A percentile compares a stretch with the other conserved stretches of the same genome.
These are phyloP conservation scores for Trichoderma gracile DNA, from an alignment of 2,329 filamentous ascomycete genomes.

Conservation along the genomic window DNA sequence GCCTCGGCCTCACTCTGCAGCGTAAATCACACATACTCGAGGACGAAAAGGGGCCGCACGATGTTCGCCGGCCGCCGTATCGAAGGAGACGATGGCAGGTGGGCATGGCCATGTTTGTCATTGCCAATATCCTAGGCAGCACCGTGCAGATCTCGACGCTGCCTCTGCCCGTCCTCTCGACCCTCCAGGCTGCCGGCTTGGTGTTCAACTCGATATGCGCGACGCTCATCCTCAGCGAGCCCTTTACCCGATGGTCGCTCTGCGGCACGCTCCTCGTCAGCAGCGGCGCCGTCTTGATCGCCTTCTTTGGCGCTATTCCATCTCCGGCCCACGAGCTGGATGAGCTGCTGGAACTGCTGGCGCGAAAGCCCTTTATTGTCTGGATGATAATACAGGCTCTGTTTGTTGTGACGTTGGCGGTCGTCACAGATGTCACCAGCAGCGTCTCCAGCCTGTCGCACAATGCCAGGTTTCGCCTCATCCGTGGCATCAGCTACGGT, in stretches of 20 bases:
- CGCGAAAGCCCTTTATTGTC: constrained; percentile 71
- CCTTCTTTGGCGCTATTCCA: constrained; percentile 88
- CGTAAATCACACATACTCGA: constrained; percentile 98
- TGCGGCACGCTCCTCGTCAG: constrained; percentile 88
- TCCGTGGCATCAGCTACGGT: constrained; percentile 84
- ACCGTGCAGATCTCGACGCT: constrained; percentile 97
- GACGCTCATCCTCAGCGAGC: constrained; percentile 85
- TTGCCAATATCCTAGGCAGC: constrained; percentile 91
- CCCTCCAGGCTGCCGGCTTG: constrained; percentile 89
- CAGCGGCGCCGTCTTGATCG: constrained; percentile 85
- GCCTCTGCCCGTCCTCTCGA: constrained; percentile 90
- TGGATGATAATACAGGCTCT: constrained; percentile 86
- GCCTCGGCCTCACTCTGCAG: constrained; percentile 90
- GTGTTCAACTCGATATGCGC: constrained; percentile 99
- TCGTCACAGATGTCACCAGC: constrained; percentile 59
- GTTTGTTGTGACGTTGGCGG: constrained; percentile 68
- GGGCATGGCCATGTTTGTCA: constrained; percentile 95
- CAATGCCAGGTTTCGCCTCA: constrained; percentile 69
- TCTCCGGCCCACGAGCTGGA: constrained; percentile 86
- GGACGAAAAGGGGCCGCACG: constrained; percentile 82
- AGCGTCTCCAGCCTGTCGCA: constrained; percentile 55
- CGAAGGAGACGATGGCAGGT: constrained; percentile 91
- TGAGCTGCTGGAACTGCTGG: constrained; percentile 76
- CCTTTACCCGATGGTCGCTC: constrained; percentile 92
- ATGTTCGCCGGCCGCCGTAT: constrained; percentile 82